Evolutionary conservation across 371 early-diverging fungal genomes (phyloP).

Genomic region (Mucor plumbeus): DNA sequence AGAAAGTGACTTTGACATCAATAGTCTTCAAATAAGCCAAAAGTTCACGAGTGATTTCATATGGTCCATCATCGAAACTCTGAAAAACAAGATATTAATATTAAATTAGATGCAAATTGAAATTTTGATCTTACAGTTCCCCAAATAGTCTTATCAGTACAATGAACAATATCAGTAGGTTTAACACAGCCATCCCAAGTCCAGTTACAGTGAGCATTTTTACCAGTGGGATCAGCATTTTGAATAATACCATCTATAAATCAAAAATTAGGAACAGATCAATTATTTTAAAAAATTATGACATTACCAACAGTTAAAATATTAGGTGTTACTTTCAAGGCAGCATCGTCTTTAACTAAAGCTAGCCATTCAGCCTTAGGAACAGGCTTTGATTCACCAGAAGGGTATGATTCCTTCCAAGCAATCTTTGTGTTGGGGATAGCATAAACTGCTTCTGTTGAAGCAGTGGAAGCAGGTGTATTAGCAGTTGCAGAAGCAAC

Average conservation of each 20-base stretch:
- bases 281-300: not conserved
- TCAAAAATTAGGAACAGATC: not conserved
- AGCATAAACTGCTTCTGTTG: conserved; percentile 6
- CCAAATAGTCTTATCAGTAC: conserved; percentile 51
- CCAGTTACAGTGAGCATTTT: conserved; percentile 59
- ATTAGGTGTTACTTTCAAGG: conserved; percentile 27
- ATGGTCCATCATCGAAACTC: conserved; percentile 53
- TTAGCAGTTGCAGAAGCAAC: not conserved
- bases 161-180: conserved; percentile 55
- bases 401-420: conserved; percentile 42
- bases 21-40: conserved; percentile 39
- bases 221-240: conserved; percentile 33
- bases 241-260: conserved; percentile 29
- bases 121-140: conserved; percentile 29
- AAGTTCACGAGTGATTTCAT: conserved; percentile 36
- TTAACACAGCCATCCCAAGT: conserved; percentile 56
- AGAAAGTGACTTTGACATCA: conserved; percentile 55
- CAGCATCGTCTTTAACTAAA: conserved; percentile 35
- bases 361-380: conserved; percentile 58
- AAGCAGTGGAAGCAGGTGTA: not conserved
- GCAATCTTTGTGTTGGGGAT: conserved; percentile 28
- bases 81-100: not conserved
- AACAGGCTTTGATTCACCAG: conserved; percentile 31
- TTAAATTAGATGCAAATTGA: not conserved
- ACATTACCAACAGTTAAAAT: conserved; percentile 25